Base-by-base conservation (phyloP, 495 filamentous ascomycete species). In the Cercophora sp. region DNA sequence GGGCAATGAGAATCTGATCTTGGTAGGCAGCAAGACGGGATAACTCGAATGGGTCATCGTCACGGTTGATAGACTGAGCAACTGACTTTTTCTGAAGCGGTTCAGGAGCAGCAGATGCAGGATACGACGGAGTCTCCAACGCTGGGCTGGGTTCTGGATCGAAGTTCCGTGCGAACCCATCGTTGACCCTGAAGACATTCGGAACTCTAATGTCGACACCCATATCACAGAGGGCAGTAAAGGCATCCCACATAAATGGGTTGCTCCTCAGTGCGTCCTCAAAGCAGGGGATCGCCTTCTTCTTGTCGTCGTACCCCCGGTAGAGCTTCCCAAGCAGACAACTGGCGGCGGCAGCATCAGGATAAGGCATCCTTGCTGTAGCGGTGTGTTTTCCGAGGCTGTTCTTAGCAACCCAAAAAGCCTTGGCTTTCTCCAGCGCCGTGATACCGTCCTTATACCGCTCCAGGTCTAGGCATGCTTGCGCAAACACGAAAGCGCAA, bases 221-320 rank as follows among this genome's bases (percentile, higher is more conserved):
- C 89, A 78, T 70, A 52, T 69, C 69, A 43, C 67, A 77, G 3
- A 98, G 72, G n/a, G 79, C 84, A 16, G 84, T 76, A 66, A 96
- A 96, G 0, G 94, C 94, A 74, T 98, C 93, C 93, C 94, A 97
- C 82, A 95, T 91, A 70, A 97, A 95, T 0, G 93, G 91, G 62
- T 96, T 97, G 31, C 85, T 64, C 67, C 91, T 95, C 44, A 97
- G 72, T 6, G 93, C 85, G 51, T 91, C 88, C 50, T 91, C 88
- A 65, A 90, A 97, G 62, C 81, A 87, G 42, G 87, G 79, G 9
- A 90, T 79, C 25, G 94, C 89, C 60, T 87, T 90, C 56, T 84
- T 83, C 54, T 84, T 76, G 65, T 96, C 87, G 44, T 86, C 83
- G 61, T 91, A 81, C 13, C 81, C 88, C 26, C 86, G 79, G 73